phyloP scores from a whole-genome alignment of 2,329 filamentous ascomycete genomes.

The Colletotrichum sp. region DNA sequence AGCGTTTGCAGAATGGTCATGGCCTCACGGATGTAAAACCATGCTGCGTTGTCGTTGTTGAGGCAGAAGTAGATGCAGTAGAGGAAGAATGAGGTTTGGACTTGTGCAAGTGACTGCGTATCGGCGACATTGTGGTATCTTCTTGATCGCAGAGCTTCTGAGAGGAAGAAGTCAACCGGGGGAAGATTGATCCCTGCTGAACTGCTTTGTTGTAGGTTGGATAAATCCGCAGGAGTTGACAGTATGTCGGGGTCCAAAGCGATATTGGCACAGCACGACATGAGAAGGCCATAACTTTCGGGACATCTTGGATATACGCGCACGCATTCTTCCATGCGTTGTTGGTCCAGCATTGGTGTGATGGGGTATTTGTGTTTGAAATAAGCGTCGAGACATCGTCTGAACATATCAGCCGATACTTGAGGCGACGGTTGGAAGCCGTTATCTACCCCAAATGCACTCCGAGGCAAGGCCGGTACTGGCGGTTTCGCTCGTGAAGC shows the following conservation, averaged over 20 bases:
- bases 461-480: not conserved
- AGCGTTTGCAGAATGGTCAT: not conserved
- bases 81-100: not conserved
- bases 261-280: not conserved
- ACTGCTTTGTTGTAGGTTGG: not conserved
- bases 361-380: not conserved
- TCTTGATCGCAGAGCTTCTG: not conserved
- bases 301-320: not conserved
- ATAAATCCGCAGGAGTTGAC: not conserved
- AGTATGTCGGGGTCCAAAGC: not conserved
- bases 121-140: not conserved
- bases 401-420: not conserved
- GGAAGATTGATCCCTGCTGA: not conserved
- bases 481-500: not conserved
- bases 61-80: not conserved
- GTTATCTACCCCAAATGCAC: not conserved
- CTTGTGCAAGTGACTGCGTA: not conserved
- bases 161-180: not conserved
- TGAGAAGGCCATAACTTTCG: not conserved
- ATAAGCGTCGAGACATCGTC: not conserved
- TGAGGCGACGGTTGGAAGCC: not conserved
- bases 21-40: not conserved
- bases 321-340: not conserved
- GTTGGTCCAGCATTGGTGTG: not conserved
- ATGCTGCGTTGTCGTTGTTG: not conserved